Evolutionary conservation across 306 rosid species (phyloP).

Genomic region (Lagenaria siceraria): DNA sequence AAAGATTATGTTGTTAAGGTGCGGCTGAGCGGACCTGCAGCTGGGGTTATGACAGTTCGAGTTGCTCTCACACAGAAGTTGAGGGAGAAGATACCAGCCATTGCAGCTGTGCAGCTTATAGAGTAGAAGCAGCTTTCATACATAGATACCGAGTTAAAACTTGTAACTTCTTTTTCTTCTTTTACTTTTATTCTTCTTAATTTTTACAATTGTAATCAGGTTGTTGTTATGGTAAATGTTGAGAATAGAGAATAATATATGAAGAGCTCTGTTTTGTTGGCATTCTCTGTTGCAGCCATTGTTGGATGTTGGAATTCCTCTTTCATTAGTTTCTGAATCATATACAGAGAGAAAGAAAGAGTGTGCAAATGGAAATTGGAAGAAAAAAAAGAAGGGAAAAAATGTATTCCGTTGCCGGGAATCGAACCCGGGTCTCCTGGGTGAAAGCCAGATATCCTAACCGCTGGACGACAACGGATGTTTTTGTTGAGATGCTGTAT

Average conservation of each 20-base stretch:
- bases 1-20: constrained; percentile 62
- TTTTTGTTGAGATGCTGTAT: too few species aligned
- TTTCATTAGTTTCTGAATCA: background rate
- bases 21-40: constrained; percentile 83
- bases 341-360: too few species aligned
- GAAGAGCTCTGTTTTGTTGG: background rate
- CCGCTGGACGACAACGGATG: constrained; percentile 10
- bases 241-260: background rate
- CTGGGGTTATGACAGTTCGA: constrained; percentile 82
- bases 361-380: too few species aligned
- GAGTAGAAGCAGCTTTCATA: constrained; percentile 20
- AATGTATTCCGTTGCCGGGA: constrained; percentile 42
- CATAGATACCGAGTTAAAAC: background rate
- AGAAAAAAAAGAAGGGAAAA: too few species aligned
- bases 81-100: constrained; percentile 83
- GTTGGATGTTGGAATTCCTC: background rate
- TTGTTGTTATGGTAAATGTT: background rate
- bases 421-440: constrained; percentile 79
- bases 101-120: constrained; percentile 76
- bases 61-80: constrained; percentile 85
- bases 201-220: background rate
- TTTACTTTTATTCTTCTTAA: background rate
- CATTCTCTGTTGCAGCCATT: background rate
- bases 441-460: constrained; percentile 60
- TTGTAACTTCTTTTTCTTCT: background rate